Evolutionary conservation across 2,329 filamentous ascomycete species (phyloP), one percentile per base, ranked within the genome.

Genomic region (Drechslerella dactyloides): DNA sequence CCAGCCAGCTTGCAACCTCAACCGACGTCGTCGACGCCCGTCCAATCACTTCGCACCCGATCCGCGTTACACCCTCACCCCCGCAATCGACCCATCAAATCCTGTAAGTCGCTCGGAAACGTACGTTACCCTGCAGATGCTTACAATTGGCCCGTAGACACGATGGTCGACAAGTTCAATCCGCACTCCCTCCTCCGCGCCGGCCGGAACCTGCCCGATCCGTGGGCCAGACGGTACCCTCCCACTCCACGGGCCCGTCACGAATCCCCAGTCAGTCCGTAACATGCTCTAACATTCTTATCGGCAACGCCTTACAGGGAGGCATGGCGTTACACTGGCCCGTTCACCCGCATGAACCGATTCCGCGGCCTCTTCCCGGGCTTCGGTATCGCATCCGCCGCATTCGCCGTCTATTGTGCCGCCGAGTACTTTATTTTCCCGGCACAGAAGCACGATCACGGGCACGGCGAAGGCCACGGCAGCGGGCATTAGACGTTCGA

Each of bases 281-380:
- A 27, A 33, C 11, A 37, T 2, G 21, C 33, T 33, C 61, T 65
- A 52, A 65, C 42, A 50, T 33, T 19, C 23, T 1, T 17, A 33
- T 57, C 37, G 2, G 15, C 44, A 6, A 10, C 35, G 40, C 27
- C 17, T 27, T 40, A 75, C 80, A 99, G 94, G 79, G 94, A 99
- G 84, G 86, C 90, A 79, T 99, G 94, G 94, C 86, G 94, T 81
- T 97, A 96, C 84, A 88, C 85, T 37, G 94, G 93, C 74, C 88
- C 86, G 61, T 97, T 97, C 84, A 89, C 88, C 75, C 87, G 93
- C 77, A 90, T 84, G 82, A 96, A 96, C 83, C 89, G 94, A 77
- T 94, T 97, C 84, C 92, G 89, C 83, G 84, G 85, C 78, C 84
- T 87, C 74, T 91, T 99, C 79, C 94, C 94, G 40, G 94, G 94